Evolutionary conservation across 192 early-diverging fungal genomes (phyloP), one percentile per base, ranked within the genome.

Genomic region (Podila clonocystis): DNA sequence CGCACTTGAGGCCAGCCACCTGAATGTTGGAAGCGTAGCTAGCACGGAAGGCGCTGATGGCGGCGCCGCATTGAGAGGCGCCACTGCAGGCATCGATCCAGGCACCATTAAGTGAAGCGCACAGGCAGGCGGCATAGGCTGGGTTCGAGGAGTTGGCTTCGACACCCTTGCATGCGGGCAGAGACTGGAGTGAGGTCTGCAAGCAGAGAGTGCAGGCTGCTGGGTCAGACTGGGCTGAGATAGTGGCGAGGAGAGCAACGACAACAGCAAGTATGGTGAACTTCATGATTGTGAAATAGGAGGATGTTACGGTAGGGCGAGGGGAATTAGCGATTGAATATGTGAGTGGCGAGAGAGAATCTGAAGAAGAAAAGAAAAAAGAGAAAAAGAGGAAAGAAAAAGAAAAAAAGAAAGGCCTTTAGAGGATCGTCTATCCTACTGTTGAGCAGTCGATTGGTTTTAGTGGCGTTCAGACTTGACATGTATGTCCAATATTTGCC

Each of bases 41-140:
- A 9, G 20, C 22, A 49, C 61, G 50, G 64, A 77, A 77, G 28
- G 15, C 9, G 26, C 22, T 17, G 20, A 77, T 41, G 1, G 63
- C 2, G 2, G 75, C 50, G 9, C 75, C 75, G 29, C 75, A 77
- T 7, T 77, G 48, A 26, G 38, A 9, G 6, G 58, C 63, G 19
- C 64, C 29, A 20, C n/a, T 52, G 59, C 75, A 77, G n/a, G 75
- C 67, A 24, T 67, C 62, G 45, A 62, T 62, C 75, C 75, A 77
- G 15, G 68, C 19, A 29, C 68, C 68, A 29, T 24, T 57, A 24
- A 77, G 33, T 28, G 75, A 77, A 1, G 75, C 34, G 64, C 75
- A 77, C 17, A 77, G 75, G 17, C 75, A 77, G 24, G 75, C 49
- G 7, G 75, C 75, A 61, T 71, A 77, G 7, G 62, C 68, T 58